Evolutionary conservation across 495 filamentous ascomycete species (phyloP), one percentile per base, ranked within the genome.

Genomic region (Extremus antarcticus): DNA sequence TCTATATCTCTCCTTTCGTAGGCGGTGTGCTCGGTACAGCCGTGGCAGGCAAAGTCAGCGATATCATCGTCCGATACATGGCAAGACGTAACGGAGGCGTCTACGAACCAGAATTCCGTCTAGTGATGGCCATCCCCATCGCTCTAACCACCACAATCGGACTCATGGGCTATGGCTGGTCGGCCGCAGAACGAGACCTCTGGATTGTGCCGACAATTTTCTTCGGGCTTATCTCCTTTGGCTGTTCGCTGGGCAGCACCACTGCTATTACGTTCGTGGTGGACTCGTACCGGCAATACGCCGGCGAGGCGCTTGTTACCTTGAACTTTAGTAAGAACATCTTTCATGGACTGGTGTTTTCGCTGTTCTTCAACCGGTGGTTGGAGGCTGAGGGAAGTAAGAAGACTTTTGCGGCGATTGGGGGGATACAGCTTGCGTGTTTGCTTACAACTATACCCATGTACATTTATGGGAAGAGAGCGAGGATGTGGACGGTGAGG

Each of bases 201-300:
- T 94, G 88, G 86, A 92, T 94, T 53, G 88, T 95, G 21, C 92
- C 92, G 1, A 95, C 91, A 0, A 66, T 94, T 0, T 96, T 96
- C 73, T 95, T 96, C 60, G 90, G 89, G 1, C 65, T 94, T 43
- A 84, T 95, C 53, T 94, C 88, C 16, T 98, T 98, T 66, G 92
- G 92, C 1, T 96, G 92, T 67, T 85, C 86, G 41, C 76, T 96
- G 10, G 91, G 90, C 0, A 88, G 84, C 47, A 96, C 91, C n/a
- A 96, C 91, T 1, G 79, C 87, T 22, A 95, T 98, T 61, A 95
- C 92, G 0, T 96, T 95, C 62, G 87, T 84, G 51, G 89, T 98
- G 22, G 91, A 98, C 66, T 87, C 84, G 60, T 95, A 96, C 67
- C 78, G 91, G 16, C 87, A 92, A 66, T 96, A 95, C 66, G 92